Conservation (phyloP, 805 yeast species). For the Debaryomyces tyrocola region DNA sequence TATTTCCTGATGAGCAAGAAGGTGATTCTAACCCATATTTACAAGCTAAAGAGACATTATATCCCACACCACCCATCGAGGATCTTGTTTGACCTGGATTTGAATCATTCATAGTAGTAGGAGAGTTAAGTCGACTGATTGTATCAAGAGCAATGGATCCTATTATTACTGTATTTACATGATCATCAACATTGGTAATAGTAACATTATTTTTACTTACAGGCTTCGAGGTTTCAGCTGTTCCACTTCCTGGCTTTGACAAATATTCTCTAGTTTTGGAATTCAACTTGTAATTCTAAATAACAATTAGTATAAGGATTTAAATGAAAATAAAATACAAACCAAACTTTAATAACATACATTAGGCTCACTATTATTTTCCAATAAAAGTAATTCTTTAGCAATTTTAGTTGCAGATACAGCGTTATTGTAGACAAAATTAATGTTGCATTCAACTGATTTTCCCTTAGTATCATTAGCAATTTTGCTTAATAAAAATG, state of each 20-base stretch:
- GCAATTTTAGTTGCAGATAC: slow-evolving; percentile 68
- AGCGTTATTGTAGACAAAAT: slow-evolving; percentile 79
- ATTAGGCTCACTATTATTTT: slow-evolving; percentile 14
- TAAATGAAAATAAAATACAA: background rate
- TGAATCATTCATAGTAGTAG: slow-evolving; percentile 52
- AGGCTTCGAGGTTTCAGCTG: no score
- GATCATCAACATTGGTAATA: background rate
- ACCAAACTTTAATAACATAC: slow-evolving; percentile 5
- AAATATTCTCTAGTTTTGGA: no score
- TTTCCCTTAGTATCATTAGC: slow-evolving; percentile 68
- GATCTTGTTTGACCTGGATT: slow-evolving; percentile 64
- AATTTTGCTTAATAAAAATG: slow-evolving; percentile 66
- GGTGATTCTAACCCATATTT: slow-evolving; percentile 22
- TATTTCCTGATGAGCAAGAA: background rate
- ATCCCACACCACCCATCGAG: slow-evolving; percentile 83
- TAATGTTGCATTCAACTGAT: slow-evolving; percentile 68
- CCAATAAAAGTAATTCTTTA: slow-evolving; percentile 41
- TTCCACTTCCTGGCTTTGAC: no score
- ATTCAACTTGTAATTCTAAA: background rate
- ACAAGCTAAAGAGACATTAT: slow-evolving; percentile 71
- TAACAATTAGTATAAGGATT: background rate
- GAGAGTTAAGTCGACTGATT: slow-evolving; percentile 45
- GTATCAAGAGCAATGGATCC: slow-evolving; percentile 82
- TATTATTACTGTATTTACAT: slow-evolving; percentile 45
- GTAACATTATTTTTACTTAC: no score